A percentile compares a stretch with the other conserved stretches of the same genome.
phyloP scores from a whole-genome alignment of 345 rosid genomes.

The Euphorbia lathyris region DNA sequence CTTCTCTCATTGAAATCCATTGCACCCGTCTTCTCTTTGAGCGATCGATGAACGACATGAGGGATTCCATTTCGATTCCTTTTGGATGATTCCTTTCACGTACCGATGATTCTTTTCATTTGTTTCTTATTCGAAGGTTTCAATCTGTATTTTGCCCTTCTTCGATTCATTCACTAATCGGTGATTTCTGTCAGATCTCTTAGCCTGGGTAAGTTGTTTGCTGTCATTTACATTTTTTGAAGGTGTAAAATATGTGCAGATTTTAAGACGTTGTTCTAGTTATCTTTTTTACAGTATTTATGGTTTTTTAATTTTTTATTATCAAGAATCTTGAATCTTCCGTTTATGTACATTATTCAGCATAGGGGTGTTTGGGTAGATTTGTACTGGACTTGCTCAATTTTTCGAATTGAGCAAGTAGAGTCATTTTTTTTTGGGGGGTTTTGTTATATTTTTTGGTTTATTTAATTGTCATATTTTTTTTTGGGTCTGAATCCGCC shows the following conservation, averaged over 20 bases:
- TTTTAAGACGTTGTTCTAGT: not conserved
- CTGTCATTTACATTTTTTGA: not conserved
- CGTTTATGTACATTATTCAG: too few species aligned
- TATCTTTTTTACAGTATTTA: not conserved
- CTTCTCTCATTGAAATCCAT: too few species aligned
- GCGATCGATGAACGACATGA: too few species aligned
- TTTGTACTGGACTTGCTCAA: too few species aligned
- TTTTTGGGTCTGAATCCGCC: too few species aligned
- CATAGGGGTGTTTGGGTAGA: too few species aligned
- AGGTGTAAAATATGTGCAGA: not conserved
- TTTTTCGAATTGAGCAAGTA: too few species aligned
- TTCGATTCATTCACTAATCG: not conserved
- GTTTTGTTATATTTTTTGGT: too few species aligned
- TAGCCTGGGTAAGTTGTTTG: slow-evolving; percentile 32
- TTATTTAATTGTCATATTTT: too few species aligned
- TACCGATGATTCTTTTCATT: not conserved
- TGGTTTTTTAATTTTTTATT: not conserved
- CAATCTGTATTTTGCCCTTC: not conserved
- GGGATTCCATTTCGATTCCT: too few species aligned
- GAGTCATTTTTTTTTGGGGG: too few species aligned
- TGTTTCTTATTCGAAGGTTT: not conserved
- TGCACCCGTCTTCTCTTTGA: too few species aligned
- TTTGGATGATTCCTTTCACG: not conserved
- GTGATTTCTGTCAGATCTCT: slow-evolving; percentile 31
- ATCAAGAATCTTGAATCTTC: not conserved